phyloP scores from a whole-genome alignment of 179 eudicot species.

The Pouteria campechiana region DNA sequence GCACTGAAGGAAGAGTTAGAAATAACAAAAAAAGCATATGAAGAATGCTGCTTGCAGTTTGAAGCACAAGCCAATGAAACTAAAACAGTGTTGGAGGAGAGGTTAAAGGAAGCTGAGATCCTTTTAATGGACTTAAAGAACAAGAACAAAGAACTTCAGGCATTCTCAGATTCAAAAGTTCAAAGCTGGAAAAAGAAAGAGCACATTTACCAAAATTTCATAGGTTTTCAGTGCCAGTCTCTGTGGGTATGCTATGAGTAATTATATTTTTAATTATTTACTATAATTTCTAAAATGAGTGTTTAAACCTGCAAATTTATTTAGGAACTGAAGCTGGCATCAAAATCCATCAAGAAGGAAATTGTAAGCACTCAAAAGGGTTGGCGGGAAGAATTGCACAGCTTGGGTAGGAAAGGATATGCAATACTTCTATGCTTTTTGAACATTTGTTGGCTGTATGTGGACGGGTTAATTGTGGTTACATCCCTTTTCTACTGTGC shows the following conservation, averaged over 20 bases:
- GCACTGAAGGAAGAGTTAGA: slow-evolving; percentile 51
- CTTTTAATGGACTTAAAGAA: slow-evolving; percentile 52
- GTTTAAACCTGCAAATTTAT: slow-evolving; percentile 13
- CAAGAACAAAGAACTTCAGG: slow-evolving; percentile 67
- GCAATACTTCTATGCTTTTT: too few relatives aligned
- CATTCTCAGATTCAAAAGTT: slow-evolving; percentile 43
- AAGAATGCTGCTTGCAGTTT: slow-evolving; percentile 34
- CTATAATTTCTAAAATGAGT: slow-evolving; percentile 3
- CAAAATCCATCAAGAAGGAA: slow-evolving; percentile 59
- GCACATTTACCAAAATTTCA: slow-evolving; percentile 39
- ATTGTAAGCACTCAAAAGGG: slow-evolving; percentile 38
- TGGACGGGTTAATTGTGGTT: too few relatives aligned
- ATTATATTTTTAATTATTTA: not conserved
- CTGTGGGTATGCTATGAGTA: slow-evolving; percentile 47
- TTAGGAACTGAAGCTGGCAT: slow-evolving; percentile 50
- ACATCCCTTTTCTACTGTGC: too few relatives aligned
- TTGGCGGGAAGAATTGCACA: slow-evolving; percentile 51
- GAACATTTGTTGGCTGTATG: too few relatives aligned
- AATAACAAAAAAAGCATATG: slow-evolving; percentile 33
- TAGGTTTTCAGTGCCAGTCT: slow-evolving; percentile 46
- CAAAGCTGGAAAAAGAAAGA: slow-evolving; percentile 61
- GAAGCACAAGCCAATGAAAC: slow-evolving; percentile 46
- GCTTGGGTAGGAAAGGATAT: slow-evolving; percentile 70
- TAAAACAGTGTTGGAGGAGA: slow-evolving; percentile 47
- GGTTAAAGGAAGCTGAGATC: slow-evolving; percentile 49